Evolutionary conservation across 345 rosid genomes (phyloP), one percentile per base, ranked within the genome.

Genomic region (Melaleuca quinquenervia): DNA sequence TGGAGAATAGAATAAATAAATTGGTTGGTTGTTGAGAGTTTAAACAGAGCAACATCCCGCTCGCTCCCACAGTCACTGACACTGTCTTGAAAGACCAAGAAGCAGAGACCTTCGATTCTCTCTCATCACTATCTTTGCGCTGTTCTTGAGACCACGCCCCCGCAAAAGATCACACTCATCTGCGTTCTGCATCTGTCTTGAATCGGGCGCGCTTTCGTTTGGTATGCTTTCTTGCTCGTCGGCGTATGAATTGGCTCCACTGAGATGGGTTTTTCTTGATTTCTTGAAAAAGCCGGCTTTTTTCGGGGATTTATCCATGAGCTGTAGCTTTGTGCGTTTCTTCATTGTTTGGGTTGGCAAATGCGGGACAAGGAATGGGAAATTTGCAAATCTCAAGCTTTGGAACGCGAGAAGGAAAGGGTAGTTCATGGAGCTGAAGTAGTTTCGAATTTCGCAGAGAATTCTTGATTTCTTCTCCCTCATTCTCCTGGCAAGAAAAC

Each of bases 31-130:
- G 80, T 70, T 18, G 48, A 36, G 83, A 85, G 83, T 74, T 85
- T 50, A 76, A 85, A 85, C 86, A 20, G 50, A 50, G 86, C 86
- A 75, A 26, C 82, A 85, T 74, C 86, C 86, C 86, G 86, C 86
- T 45, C 86, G 53, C 27, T 56, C 49, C 54, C 62, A 11, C 64
- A 9, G 58, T 75, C 8, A n/a, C 83, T 41, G 62, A 1, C 48
- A 14, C 85, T 74, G 58, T 52, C 82, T 74, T 3, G 78, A 70
- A 70, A 70, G 78, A 20, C 48, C 45, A 70, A 18, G 78, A 18
- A 64, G 76, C 15, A 62, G 64, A 56, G 12, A 10, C 27, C 62
- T 55, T 55, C 13, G 24, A 55, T 32, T 62, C 56, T 49, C 53
- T 49, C 78, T 49, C 13, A 12, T 75, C 86, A 50, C n/a, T 82